Base-by-base conservation (phyloP, 768 basidiomycete species). In the Tricholoma sp. region DNA sequence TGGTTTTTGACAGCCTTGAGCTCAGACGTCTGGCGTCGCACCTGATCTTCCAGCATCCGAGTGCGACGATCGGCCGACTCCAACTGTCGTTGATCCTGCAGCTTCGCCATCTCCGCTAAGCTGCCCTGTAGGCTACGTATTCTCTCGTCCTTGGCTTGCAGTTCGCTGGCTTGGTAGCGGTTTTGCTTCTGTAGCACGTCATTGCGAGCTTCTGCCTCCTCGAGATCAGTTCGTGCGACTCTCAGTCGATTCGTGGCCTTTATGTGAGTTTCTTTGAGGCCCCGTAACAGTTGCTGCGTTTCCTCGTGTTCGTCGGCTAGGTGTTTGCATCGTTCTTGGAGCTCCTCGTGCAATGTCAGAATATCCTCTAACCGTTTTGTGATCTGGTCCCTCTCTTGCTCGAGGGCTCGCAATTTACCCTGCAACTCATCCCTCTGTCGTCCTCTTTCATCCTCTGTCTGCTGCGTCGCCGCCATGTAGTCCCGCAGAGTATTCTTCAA, bases 11-110 rank as follows among this genome's bases (percentile, higher is more conserved):
- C 54, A 31, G 53, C 56, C 55, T 65, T 63, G 31, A 70, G 63
- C 45, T 73, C 64, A 31, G 65, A 61, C 20, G 70, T 64, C 52
- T 73, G 72, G 34, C 66, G 69, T 18, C 68, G 66, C 7, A 73
- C 50, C 54, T 74, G 72, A 42, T 72, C 72, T 49, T 69, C 57
- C 41, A 71, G 63, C 65, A 73, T 67, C 31, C 64, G 64, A 49
- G 72, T 72, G 24, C 67, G 68, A 18, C 72, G 66, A 28, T 69
- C 64, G 10, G 69, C 59, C 31, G 60, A 61, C 13, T 59, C 60
- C 48, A 65, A 53, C 52, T 67, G 68, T 24, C 55, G 37, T 18
- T 60, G 57, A 45, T 63, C 60, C 52, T 39, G 53, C 15, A 33
- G 31, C 32, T 51, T 53, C 28, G 49, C n/a, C 39, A 49, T 34